Evolutionary conservation across 192 early-diverging fungal species (phyloP), one percentile per base, ranked within the genome.

Genomic region (Lunasporangiospora selenospora): DNA sequence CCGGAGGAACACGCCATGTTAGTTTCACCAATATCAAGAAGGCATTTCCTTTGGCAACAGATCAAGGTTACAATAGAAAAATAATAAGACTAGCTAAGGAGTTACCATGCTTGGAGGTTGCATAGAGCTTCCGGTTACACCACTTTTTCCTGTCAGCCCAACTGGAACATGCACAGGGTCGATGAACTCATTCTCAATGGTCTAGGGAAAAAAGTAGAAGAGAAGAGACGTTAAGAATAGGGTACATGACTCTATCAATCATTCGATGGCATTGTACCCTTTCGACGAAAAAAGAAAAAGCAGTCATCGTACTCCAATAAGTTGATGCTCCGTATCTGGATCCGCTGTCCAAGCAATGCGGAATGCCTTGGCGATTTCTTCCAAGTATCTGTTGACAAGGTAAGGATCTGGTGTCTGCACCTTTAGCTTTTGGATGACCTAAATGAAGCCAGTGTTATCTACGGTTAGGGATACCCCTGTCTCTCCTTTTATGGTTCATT

Each of bases 301-400:
- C 19, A 41, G 9, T 42, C 18, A 3, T 12, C 61, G 6, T 64
- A 67, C 66, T 23, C 75, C 77, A 36, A 58, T 58, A 16, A 79
- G 41, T 21, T 83, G 63, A 50, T 75, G 49, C 27, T 83, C 76
- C 23, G 67, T 60, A 4, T 82, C 76, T 29, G 73, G 76, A 29
- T 83, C 67, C 1, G 86, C 77, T 6, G 79, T 80, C 89, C 90
- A 98, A 10, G 75, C 51, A 3, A 96, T 86, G 46, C 87, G 85
- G 59, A 92, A 95, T 0, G 89, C 79, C 40, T 81, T 87, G 29
- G 96, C 94, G 65, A 98, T 96, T 58, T 93, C 91, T 55, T 90
- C 91, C 36, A 98, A 67, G 63, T 98, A 98, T 57, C 91, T 77
- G 34, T 88, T 82, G 18, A 98, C 93, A 8, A 98, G 82, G 29